phyloP scores from a whole-genome alignment of 2,329 filamentous ascomycete genomes.

The Grosmannia serpens region DNA sequence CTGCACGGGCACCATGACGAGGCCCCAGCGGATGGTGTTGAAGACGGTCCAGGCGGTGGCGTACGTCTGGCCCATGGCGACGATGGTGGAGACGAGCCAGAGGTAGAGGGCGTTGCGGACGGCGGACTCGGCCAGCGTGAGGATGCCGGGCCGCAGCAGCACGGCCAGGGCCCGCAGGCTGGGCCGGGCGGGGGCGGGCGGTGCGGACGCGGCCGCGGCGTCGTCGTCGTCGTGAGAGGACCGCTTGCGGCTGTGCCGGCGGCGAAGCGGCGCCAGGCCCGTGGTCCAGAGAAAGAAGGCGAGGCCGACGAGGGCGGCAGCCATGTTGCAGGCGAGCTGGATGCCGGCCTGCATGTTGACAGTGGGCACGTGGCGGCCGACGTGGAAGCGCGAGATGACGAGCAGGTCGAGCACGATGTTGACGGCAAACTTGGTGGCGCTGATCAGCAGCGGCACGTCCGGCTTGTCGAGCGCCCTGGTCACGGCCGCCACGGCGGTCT shows the following conservation, averaged over 20 bases:
- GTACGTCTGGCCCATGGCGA: conserved; percentile 51
- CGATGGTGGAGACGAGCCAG: conserved; percentile 55
- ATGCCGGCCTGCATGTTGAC: conserved; percentile 55
- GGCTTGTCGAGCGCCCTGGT: conserved; percentile 58
- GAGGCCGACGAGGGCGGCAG: conserved; percentile 43
- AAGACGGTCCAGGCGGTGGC: conserved; percentile 65
- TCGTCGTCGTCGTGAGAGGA: not conserved
- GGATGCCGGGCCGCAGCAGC: conserved; percentile 43
- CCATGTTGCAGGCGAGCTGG: conserved; percentile 48
- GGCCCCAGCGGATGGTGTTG: conserved; percentile 61
- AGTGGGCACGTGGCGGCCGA: conserved; percentile 39
- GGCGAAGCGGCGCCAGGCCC: conserved; percentile 12
- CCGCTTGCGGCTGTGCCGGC: conserved; percentile 1
- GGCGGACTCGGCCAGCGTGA: conserved; percentile 53
- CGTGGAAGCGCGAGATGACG: conserved; percentile 54
- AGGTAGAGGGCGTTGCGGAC: conserved; percentile 59
- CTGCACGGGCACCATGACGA: conserved; percentile 62
- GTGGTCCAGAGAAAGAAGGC: conserved; percentile 44
- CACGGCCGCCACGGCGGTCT: conserved; percentile 47
- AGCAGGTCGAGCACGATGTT: conserved; percentile 59
- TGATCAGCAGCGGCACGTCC: conserved; percentile 57
- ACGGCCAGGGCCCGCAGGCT: conserved; percentile 32
- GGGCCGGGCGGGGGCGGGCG: conserved; percentile 17
- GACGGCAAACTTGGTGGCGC: conserved; percentile 47
- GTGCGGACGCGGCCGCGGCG: not conserved